These are phyloP conservation scores for Wakefieldia striispora DNA, from an alignment of 768 basidiomycete species.

Conservation along the genomic window DNA sequence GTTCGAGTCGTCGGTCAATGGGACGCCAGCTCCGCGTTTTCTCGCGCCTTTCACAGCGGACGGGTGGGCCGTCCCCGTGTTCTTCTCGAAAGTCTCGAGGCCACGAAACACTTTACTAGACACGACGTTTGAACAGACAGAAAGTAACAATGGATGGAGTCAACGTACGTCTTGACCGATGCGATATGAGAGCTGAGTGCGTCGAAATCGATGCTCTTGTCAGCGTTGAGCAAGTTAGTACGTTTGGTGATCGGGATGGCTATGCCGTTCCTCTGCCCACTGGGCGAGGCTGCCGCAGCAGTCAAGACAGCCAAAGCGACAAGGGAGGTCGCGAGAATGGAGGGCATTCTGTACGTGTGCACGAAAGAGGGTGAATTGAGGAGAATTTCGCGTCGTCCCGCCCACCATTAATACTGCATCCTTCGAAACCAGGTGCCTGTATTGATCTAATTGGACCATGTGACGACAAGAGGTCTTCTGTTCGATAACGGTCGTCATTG, in stretches of 20 bases:
- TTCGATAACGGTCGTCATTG: no score
- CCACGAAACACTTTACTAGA: not conserved
- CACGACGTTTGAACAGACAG: not conserved
- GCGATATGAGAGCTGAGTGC: constrained; percentile 7
- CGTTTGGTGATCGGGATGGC: constrained; percentile 13
- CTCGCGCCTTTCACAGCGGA: not conserved
- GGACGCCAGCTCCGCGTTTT: not conserved
- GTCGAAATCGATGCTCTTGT: constrained; percentile 3
- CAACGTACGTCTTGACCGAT: constrained; percentile 8
- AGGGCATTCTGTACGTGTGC: constrained; percentile 5
- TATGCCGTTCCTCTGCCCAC: not conserved
- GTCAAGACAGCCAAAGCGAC: constrained; percentile 2
- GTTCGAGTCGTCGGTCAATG: not conserved
- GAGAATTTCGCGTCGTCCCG: not conserved
- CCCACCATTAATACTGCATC: not conserved
- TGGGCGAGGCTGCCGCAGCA: constrained; percentile 5
- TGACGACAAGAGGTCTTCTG: no score
- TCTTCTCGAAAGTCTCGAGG: no score
- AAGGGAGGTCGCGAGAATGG: constrained; percentile 1
- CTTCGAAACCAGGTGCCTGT: no score
- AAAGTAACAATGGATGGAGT: not conserved
- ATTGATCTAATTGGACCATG: no score
- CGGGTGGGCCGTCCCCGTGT: not conserved
- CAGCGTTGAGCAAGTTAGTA: not conserved
- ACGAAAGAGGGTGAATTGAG: not conserved